Conservation (phyloP, 495 filamentous ascomycete species). For the Neurospora sp. region DNA sequence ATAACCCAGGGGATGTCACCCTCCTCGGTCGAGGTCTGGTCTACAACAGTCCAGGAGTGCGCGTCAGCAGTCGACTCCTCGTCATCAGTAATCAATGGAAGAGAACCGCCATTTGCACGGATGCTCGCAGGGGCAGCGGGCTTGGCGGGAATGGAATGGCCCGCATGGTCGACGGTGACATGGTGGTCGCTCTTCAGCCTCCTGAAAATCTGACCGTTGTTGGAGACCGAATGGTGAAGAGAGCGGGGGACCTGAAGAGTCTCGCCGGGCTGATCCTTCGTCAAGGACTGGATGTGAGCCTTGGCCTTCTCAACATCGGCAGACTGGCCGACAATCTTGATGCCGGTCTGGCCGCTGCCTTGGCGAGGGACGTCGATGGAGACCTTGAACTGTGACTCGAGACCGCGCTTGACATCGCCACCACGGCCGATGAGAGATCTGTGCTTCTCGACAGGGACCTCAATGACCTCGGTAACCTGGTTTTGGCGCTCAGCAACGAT, state of each 20-base stretch:
- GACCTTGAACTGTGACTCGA: slow-evolving; percentile 87
- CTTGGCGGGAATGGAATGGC: slow-evolving; percentile 61
- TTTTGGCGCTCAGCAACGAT: slow-evolving; percentile 72
- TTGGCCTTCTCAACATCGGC: slow-evolving; percentile 75
- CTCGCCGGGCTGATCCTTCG: slow-evolving; percentile 83
- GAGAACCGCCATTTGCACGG: slow-evolving; percentile 42
- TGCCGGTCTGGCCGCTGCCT: slow-evolving; percentile 55
- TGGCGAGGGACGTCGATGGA: slow-evolving; percentile 80
- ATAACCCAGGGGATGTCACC: slow-evolving; percentile 89
- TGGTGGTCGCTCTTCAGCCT: slow-evolving; percentile 69
- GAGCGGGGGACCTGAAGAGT: slow-evolving; percentile 69
- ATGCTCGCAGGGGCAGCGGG: slow-evolving; percentile 36
- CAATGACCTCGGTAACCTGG: slow-evolving; percentile 63
- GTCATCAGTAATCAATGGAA: slow-evolving; percentile 88
- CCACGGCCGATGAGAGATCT: slow-evolving; percentile 84
- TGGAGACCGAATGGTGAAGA: slow-evolving; percentile 73
- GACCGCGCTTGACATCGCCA: slow-evolving; percentile 68
- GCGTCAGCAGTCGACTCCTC: slow-evolving; percentile 46
- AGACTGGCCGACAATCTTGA: slow-evolving; percentile 76
- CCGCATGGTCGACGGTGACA: slow-evolving; percentile 83
- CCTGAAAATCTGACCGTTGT: slow-evolving; percentile 89
- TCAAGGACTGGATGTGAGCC: slow-evolving; percentile 63
- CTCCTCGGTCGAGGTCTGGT: slow-evolving; percentile 44
- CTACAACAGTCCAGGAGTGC: slow-evolving; percentile 73
- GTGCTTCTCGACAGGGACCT: slow-evolving; percentile 81